Conservation (phyloP, 257 asterid genomes). For the Solanum appendiculatum region DNA sequence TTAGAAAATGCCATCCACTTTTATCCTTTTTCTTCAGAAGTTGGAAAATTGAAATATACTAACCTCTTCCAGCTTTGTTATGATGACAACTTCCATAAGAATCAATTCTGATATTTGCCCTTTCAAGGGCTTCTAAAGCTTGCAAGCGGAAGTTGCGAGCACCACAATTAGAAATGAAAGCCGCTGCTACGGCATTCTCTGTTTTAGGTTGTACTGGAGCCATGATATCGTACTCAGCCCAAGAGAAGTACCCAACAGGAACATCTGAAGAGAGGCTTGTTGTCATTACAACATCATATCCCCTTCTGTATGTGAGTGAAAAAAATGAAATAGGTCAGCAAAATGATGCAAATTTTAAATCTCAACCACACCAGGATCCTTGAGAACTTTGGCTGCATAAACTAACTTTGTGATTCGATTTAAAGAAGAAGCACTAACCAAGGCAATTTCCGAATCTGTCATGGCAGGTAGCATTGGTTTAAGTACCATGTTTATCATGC, state of each 20-base stretch:
- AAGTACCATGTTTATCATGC: background rate
- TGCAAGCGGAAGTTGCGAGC: conserved; percentile 87
- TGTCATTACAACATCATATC: conserved; percentile 80
- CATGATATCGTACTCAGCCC: conserved; percentile 98
- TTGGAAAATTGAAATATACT: background rate
- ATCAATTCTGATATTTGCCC: conserved; percentile 57
- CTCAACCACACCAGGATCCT: background rate
- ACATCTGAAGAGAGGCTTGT: conserved; percentile 98
- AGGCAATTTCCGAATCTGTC: background rate
- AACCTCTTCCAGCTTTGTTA: conserved; percentile 75
- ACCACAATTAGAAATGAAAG: conserved; percentile 92
- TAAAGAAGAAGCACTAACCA: background rate
- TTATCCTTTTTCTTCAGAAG: background rate
- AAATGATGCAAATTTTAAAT: background rate
- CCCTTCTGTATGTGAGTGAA: conserved; percentile 35
- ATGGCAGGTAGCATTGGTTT: background rate
- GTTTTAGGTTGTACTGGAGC: conserved; percentile 85
- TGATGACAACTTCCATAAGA: conserved; percentile 91
- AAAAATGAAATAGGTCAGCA: background rate
- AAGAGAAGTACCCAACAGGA: conserved; percentile 97
- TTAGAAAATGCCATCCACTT: background rate
- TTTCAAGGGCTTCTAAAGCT: conserved; percentile 83
- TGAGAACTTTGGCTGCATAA: background rate
- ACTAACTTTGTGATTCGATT: background rate
- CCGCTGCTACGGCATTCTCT: conserved; percentile 76